These are phyloP conservation scores for Penicillium sp. DNA, from an alignment of 2,329 filamentous ascomycete species.

Conservation along the genomic window DNA sequence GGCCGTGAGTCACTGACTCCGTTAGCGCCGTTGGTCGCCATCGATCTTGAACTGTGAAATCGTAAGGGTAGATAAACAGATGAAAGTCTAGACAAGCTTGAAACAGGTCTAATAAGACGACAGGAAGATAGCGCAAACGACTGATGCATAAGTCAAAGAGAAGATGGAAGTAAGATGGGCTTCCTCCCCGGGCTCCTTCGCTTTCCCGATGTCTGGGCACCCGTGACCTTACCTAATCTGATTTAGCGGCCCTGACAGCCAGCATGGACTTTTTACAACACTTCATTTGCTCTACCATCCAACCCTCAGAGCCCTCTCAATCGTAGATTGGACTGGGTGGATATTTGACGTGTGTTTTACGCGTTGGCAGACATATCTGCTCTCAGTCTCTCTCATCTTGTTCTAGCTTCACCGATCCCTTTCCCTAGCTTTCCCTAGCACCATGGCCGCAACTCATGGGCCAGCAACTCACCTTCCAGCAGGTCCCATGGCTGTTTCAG, in stretches of 20 bases:
- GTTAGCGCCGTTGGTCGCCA: constrained; percentile 22
- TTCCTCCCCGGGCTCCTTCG: background rate
- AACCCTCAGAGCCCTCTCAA: constrained; percentile 3
- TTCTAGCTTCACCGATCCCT: constrained; percentile 6
- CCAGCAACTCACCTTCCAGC: constrained; percentile 32
- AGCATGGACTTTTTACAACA: constrained; percentile 11
- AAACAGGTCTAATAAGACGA: constrained; percentile 5
- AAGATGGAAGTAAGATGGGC: background rate
- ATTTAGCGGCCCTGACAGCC: constrained; percentile 7
- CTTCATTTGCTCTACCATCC: constrained; percentile 11
- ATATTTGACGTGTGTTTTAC: background rate
- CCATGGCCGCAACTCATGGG: constrained; percentile 33
- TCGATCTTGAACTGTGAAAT: constrained; percentile 19
- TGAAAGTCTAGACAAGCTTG: background rate
- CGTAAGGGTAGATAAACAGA: background rate
- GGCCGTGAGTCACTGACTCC: constrained; percentile 43
- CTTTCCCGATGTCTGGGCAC: background rate
- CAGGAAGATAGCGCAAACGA: constrained; percentile 8
- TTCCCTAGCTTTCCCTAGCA: constrained; percentile 17
- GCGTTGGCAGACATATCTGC: background rate
- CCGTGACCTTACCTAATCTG: constrained; percentile 21
- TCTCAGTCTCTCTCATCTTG: constrained; percentile 7
- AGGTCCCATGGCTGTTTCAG: constrained; percentile 28
- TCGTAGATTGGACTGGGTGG: constrained; percentile 8
- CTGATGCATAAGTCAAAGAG: constrained; percentile 17